Evolutionary conservation across 1,284 basidiomycete genomes (phyloP), one percentile per base, ranked within the genome.

Genomic region (Rhodotorula sp.): DNA sequence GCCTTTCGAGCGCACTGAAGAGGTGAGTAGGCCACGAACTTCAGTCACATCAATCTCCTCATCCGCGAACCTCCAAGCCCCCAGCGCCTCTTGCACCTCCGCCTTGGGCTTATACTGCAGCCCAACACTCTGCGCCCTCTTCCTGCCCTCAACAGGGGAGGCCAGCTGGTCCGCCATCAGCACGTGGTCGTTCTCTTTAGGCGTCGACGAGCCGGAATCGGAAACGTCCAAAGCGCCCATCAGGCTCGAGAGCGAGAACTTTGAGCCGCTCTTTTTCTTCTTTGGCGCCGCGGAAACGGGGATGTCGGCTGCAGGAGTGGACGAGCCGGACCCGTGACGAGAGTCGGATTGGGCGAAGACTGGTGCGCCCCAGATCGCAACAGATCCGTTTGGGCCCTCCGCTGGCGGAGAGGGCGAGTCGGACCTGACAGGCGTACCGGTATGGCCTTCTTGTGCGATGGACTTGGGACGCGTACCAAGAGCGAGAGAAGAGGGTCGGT

Each of bases 61-160:
- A 59, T 81, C 79, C 2, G 74, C 69, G 60, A 81, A 82, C 50
- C 80, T 77, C 79, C 79, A 82, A 1, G 80, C 79, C 11, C 81
- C 81, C 0, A 81, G 50, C 58, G 62, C 48, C 26, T 44, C 64
- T 37, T 40, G 47, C 9, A 72, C 56, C 0, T 10, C 46, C 16
- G 44, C 9, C 2, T 61, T 58, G 46, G 59, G 54, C 44, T 51
- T 8, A 37, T 68, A 68, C 51, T 47, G 40, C 26, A 34, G 26
- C 20, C 46, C 57, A 22, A 26, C 53, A 30, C 52, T 62, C 52
- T 60, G 54, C 37, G 64, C 60, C 16, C 58, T 30, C 52, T 51
- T 28, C 7, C 51, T 34, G 6, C 51, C 48, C 11, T n/a, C 56
- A 3, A 31, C 46, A 16, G 24, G 16, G 18, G 57, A 58, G 20